A percentile compares a stretch with the other conserved stretches of the same genome.
Conservation (phyloP, 2,329 filamentous ascomycete species). For the Penicillium sp. region DNA sequence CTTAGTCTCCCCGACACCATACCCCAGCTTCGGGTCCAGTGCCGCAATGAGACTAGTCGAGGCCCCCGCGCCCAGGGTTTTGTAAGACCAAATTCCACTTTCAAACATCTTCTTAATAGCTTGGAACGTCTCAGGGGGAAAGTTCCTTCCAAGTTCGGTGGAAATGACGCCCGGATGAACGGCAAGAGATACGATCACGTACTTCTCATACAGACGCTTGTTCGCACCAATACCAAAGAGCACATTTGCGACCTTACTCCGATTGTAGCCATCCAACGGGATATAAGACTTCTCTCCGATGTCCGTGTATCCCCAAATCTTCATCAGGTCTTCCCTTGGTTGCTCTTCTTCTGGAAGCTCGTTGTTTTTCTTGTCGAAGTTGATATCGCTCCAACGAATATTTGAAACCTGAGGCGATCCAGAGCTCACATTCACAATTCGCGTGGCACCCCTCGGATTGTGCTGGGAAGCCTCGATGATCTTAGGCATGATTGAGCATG, state of each 20-base stretch:
- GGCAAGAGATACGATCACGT: constrained; percentile 1
- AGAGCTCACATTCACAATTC: constrained; percentile 6
- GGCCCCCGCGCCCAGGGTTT: constrained; percentile 9
- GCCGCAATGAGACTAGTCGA: constrained; percentile 37
- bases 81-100: not conserved
- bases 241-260: constrained; percentile 7
- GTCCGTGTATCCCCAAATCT: not conserved
- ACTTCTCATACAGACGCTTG: not conserved
- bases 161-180: constrained; percentile 9
- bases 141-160: constrained; percentile 4
- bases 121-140: not conserved
- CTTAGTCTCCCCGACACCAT: not conserved
- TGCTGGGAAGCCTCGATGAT: constrained; percentile 28
- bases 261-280: constrained; percentile 5
- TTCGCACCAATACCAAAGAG: constrained; percentile 2
- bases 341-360: constrained; percentile 2
- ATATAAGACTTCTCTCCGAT: not conserved
- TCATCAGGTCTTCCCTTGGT: not conserved
- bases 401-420: not conserved
- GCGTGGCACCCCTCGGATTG: constrained; percentile 5
- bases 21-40: constrained; percentile 12
- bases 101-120: not conserved
- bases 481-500: constrained; percentile 6
- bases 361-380: constrained; percentile 3
- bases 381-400: constrained; percentile 27